These are phyloP conservation scores for Fusarium sp. DNA, from an alignment of 2,329 filamentous ascomycete genomes.

Conservation along the genomic window DNA sequence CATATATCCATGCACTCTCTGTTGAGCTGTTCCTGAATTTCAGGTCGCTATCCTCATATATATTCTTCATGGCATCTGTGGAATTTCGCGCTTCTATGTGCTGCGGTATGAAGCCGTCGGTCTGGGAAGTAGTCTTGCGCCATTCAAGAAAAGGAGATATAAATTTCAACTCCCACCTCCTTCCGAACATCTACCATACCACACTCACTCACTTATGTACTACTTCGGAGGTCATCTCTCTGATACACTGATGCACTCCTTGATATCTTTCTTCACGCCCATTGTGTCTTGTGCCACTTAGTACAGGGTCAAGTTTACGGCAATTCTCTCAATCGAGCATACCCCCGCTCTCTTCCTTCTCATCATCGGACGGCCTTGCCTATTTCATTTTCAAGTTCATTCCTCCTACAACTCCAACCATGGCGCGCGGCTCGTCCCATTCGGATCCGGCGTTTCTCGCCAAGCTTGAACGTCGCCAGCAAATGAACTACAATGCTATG, in stretches of 20 bases:
- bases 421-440: constrained; percentile 31
- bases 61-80: neutral
- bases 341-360: neutral
- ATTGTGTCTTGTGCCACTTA: constrained; percentile 35
- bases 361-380: neutral
- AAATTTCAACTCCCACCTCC: constrained; percentile 1
- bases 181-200: constrained; percentile 12
- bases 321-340: constrained; percentile 1
- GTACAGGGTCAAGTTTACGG: constrained; percentile 26
- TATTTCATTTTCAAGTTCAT: neutral
- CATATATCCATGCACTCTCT: neutral
- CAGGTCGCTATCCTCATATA: constrained; percentile 2
- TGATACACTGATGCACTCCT: constrained; percentile 28
- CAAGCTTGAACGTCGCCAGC: constrained; percentile 41
- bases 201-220: constrained; percentile 23
- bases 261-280: constrained; percentile 31
- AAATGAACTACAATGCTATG: constrained; percentile 47
- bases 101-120: neutral
- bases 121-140: neutral
- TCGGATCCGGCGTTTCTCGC: constrained; percentile 36
- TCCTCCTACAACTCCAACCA: constrained; percentile 10
- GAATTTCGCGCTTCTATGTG: neutral
- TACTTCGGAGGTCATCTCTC: constrained; percentile 30
- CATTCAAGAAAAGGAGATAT: constrained; percentile 11
- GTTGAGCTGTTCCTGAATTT: constrained; percentile 18